phyloP scores from a whole-genome alignment of 2,329 filamentous ascomycete genomes.

The Verruconis gallopava region DNA sequence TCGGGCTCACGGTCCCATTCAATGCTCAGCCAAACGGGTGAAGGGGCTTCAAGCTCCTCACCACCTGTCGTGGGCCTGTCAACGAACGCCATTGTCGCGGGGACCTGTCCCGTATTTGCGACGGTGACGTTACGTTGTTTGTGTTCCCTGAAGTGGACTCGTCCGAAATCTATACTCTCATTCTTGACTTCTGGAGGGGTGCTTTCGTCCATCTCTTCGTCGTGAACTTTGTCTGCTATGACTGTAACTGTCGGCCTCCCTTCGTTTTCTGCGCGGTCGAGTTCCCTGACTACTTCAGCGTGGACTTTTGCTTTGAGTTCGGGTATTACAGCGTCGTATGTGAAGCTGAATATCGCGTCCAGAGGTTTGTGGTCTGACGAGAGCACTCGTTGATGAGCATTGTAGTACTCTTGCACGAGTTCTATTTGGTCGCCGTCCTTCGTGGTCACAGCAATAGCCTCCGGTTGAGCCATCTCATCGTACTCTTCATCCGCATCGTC shows the following conservation, averaged over 20 bases:
- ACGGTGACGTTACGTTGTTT: conserved; percentile 62
- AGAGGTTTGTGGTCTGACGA: conserved; percentile 96
- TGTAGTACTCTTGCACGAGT: conserved; percentile 54
- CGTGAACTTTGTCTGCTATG: conserved; percentile 50
- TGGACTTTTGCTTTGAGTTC: conserved; percentile 74
- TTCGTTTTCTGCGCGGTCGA: conserved; percentile 89
- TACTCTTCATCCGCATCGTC: conserved; percentile 56
- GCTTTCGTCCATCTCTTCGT: conserved; percentile 23
- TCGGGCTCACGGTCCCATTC: conserved; percentile 45
- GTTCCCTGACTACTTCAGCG: conserved; percentile 71
- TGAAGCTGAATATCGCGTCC: conserved; percentile 66
- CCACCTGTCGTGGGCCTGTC: conserved; percentile 48
- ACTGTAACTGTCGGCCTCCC: conserved; percentile 70
- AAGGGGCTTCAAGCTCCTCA: conserved; percentile 27
- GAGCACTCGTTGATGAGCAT: conserved; percentile 75
- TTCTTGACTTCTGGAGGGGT: conserved; percentile 21
- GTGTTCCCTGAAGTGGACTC: conserved; percentile 54
- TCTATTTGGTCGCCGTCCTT: conserved; percentile 46
- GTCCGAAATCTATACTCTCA: conserved; percentile 65
- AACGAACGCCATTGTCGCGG: conserved; percentile 68
- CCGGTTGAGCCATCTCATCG: conserved; percentile 34
- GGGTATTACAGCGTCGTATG: conserved; percentile 76
- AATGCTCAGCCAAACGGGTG: conserved; percentile 58
- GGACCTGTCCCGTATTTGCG: conserved; percentile 79
- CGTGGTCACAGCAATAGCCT: conserved; percentile 38